Percentiles rank a stretch among this genome's conserved stretches.
Evolutionary conservation across 805 yeast genomes (phyloP).

Genomic region (Metschnikowia bowlesiae): DNA sequence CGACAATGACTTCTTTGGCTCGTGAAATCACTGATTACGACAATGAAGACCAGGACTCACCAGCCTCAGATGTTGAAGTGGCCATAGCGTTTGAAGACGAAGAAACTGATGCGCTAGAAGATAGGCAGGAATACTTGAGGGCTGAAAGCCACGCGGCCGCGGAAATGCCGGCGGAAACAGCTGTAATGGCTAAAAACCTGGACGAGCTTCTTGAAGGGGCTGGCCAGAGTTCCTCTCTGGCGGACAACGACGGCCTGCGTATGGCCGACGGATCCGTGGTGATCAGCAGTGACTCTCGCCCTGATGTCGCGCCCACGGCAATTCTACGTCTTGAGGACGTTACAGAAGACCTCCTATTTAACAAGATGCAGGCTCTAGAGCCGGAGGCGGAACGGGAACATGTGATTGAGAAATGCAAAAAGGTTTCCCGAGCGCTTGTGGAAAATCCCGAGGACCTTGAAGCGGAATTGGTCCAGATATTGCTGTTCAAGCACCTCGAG

Average conservation of each 20-base stretch:
- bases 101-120: conserved; percentile 4
- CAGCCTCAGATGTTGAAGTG: conserved; percentile 18
- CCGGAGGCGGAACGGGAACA: conserved; percentile 35
- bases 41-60: conserved; percentile 6
- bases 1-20: conserved; percentile 41
- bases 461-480: conserved; percentile 46
- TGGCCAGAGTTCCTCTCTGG: not conserved
- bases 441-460: conserved; percentile 44
- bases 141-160: conserved; percentile 17
- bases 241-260: no score
- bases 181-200: conserved; percentile 12
- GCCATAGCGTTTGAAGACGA: conserved; percentile 23
- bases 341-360: conserved; percentile 11
- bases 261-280: not conserved
- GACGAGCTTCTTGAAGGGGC: not conserved
- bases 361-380: conserved; percentile 35
- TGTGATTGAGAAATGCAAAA: conserved; percentile 34
- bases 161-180: conserved; percentile 13
- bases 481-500: conserved; percentile 49
- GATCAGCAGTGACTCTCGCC: not conserved
- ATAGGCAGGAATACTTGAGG: conserved; percentile 25
- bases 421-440: conserved; percentile 37
- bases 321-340: conserved; percentile 9
- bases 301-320: not conserved
- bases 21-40: conserved; percentile 50